Percentiles rank a stretch among this genome's conserved stretches.
phyloP scores from a whole-genome alignment of 2,329 filamentous ascomycete genomes.

The Ascochyta koolunga region DNA sequence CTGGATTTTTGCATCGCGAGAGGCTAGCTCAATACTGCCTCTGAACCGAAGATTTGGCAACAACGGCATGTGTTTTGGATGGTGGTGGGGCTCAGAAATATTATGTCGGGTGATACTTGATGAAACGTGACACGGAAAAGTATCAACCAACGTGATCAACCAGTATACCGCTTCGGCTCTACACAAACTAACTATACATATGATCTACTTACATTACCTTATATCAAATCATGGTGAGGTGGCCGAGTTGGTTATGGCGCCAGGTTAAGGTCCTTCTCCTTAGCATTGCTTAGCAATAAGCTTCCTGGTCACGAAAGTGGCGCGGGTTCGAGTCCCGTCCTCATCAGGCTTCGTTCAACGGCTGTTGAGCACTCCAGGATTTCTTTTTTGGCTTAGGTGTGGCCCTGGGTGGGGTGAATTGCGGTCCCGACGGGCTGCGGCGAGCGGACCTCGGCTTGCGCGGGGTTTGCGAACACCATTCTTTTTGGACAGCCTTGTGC shows the following conservation, averaged over 20 bases:
- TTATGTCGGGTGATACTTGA: no score
- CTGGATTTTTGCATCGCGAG: no score
- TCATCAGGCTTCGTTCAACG: conserved; percentile 41
- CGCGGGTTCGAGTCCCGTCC: conserved; percentile 47
- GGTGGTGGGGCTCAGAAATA: no score
- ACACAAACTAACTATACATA: no score
- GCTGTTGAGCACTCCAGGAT: conserved; percentile 23
- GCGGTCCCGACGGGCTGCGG: neutral
- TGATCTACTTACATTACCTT: neutral
- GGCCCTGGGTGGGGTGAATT: neutral
- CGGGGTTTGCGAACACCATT: neutral
- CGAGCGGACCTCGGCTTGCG: neutral
- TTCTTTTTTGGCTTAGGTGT: conserved; percentile 23
- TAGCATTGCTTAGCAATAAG: conserved; percentile 26
- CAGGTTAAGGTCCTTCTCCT: conserved; percentile 41
- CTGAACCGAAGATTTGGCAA: no score
- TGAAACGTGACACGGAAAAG: no score
- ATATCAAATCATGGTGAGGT: conserved; percentile 28
- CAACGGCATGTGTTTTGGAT: no score
- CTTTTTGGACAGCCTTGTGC: neutral
- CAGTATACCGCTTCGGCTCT: no score
- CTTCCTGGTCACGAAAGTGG: conserved; percentile 48
- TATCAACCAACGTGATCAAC: no score
- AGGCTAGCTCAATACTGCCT: no score
- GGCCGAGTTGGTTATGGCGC: conserved; percentile 46